A percentile compares a stretch with the other conserved stretches of the same genome.
phyloP scores from a whole-genome alignment of 768 basidiomycete species.

The Agaricus sinodeliciosus region DNA sequence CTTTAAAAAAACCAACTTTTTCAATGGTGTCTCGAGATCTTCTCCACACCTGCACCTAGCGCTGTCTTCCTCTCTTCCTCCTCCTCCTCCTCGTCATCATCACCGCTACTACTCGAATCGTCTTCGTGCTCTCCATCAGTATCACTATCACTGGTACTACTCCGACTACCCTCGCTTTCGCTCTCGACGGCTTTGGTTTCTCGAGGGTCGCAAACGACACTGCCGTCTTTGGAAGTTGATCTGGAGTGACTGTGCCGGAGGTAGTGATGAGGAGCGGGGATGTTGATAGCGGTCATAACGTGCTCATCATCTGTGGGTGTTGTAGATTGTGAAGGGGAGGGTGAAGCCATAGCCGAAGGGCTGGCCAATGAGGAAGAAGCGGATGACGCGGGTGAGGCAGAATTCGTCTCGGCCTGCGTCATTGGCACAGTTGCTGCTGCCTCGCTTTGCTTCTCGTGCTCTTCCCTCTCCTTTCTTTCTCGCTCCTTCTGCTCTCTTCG shows the following conservation, averaged over 20 bases:
- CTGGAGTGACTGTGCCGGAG: conserved; percentile 16
- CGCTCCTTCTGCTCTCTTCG: conserved; percentile 53
- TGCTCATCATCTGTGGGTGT: conserved; percentile 19
- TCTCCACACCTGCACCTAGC: conserved; percentile 44
- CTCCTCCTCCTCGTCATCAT: conserved; percentile 23
- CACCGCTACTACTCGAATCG: conserved; percentile 18
- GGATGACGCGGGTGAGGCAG: background rate
- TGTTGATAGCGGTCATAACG: conserved; percentile 24
- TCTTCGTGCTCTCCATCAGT: conserved; percentile 18
- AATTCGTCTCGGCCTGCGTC: background rate
- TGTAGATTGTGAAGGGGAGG: background rate
- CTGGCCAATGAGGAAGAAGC: background rate
- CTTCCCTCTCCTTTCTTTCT: conserved; percentile 20
- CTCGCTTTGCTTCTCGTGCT: conserved; percentile 15
- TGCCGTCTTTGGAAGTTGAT: background rate
- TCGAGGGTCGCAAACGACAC: background rate
- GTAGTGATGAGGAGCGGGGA: conserved; percentile 27
- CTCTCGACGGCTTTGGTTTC: conserved; percentile 16
- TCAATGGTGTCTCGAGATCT: conserved; percentile 34
- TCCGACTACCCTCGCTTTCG: conserved; percentile 16
- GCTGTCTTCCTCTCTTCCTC: conserved; percentile 25
- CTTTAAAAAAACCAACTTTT: background rate
- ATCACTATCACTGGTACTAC: conserved; percentile 13
- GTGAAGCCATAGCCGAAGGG: background rate
- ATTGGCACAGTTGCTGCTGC: background rate